Percentiles rank a stretch among this genome's conserved stretches.
phyloP scores from a whole-genome alignment of 306 rosid species.

The Abrus precatorius region DNA sequence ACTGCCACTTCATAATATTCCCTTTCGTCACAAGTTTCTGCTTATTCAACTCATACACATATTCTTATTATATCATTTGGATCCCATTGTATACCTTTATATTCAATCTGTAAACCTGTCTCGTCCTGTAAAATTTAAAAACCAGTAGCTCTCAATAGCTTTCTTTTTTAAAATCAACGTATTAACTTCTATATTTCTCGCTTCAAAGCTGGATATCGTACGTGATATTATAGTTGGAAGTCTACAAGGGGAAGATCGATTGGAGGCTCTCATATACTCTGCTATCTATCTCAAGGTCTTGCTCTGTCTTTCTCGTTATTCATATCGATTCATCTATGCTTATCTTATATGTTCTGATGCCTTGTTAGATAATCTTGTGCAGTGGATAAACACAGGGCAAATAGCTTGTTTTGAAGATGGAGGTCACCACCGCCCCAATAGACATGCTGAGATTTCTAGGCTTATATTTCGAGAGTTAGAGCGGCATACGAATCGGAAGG shows the following conservation, averaged over 20 bases:
- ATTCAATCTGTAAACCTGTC: background rate
- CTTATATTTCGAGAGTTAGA: constrained; percentile 90
- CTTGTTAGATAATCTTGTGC: constrained; percentile 58
- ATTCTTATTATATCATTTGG: background rate
- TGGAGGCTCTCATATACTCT: constrained; percentile 85
- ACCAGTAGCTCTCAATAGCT: background rate
- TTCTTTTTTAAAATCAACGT: background rate
- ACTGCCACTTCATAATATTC: background rate
- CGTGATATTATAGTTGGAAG: constrained; percentile 68
- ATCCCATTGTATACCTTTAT: background rate
- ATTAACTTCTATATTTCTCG: constrained; percentile 37
- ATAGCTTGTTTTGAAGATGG: constrained; percentile 98
- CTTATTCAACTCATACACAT: background rate
- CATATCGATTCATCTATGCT: constrained; percentile 21
- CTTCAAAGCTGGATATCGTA: constrained; percentile 85
- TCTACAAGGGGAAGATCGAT: constrained; percentile 60
- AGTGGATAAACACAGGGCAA: constrained; percentile 99
- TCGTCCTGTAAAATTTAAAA: background rate
- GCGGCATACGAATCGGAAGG: constrained; percentile 67
- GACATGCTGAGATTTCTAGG: constrained; percentile 98
- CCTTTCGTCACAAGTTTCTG: background rate
- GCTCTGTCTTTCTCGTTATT: constrained; percentile 29
- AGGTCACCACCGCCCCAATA: constrained; percentile 95
- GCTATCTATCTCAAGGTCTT: constrained; percentile 94
- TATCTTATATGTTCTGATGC: constrained; percentile 34